phyloP scores from a whole-genome alignment of 345 rosid species.

The Kernera saxatilis region DNA sequence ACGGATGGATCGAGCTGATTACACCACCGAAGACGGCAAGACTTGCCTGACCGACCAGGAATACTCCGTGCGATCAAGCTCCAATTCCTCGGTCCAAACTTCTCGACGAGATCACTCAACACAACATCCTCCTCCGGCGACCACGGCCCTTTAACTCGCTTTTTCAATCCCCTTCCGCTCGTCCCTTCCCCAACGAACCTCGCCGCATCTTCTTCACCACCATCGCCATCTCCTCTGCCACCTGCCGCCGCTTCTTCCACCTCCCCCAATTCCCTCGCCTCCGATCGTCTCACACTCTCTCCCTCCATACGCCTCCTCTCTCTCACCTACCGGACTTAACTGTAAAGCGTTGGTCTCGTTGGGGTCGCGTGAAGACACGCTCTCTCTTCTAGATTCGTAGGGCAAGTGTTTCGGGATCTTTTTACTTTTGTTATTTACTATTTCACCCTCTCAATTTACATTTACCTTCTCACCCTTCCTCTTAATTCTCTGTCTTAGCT shows the following conservation, averaged over 20 bases:
- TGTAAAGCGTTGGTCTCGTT: slow-evolving; percentile 17
- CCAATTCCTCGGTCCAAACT: slow-evolving; percentile 79
- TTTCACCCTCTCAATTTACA: slow-evolving; percentile 1
- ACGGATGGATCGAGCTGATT: slow-evolving; percentile 85
- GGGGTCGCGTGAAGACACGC: slow-evolving; percentile 23
- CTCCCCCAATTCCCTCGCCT: slow-evolving; percentile 20
- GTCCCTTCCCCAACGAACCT: slow-evolving; percentile 27
- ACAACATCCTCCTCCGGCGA: slow-evolving; percentile 68
- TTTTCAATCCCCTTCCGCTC: slow-evolving; percentile 22
- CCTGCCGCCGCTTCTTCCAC: slow-evolving; percentile 19
- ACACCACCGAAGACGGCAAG: slow-evolving; percentile 93
- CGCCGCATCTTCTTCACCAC: slow-evolving; percentile 27
- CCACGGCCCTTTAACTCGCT: slow-evolving; percentile 68
- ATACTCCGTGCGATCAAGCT: slow-evolving; percentile 69
- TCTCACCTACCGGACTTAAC: slow-evolving; percentile 27
- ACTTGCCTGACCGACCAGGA: slow-evolving; percentile 77
- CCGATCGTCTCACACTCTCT: slow-evolving; percentile 21
- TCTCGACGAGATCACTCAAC: slow-evolving; percentile 49
- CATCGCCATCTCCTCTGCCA: slow-evolving; percentile 22
- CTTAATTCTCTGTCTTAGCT: not conserved
- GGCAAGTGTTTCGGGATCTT: slow-evolving; percentile 22
- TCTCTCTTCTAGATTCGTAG: slow-evolving; percentile 17
- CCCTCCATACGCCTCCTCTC: slow-evolving; percentile 17
- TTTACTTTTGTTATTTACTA: not conserved
- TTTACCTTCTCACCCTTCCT: not conserved